Evolutionary conservation across 2,329 filamentous ascomycete species (phyloP).

Genomic region (Exutisphaerella laricina): DNA sequence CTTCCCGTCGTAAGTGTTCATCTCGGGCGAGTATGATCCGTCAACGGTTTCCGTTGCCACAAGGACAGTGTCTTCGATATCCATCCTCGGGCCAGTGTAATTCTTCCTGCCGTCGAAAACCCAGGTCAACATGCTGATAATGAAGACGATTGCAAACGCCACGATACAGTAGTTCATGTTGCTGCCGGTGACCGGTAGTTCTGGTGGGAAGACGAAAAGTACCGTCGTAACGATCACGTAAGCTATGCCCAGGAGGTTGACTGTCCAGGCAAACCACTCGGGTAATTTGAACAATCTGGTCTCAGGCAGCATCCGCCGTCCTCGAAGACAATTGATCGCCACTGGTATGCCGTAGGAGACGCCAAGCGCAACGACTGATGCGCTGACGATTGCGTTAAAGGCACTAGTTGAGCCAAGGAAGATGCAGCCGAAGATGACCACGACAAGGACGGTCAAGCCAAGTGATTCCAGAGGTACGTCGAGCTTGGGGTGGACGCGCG

Average conservation of each 20-base stretch:
- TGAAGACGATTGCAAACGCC: slow-evolving; percentile 53
- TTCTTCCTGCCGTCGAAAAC: slow-evolving; percentile 57
- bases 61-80: slow-evolving; percentile 28
- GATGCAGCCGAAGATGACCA: slow-evolving; percentile 34
- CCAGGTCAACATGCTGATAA: slow-evolving; percentile 55
- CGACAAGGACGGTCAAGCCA: slow-evolving; percentile 29
- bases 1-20: slow-evolving; percentile 10
- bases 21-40: slow-evolving; percentile 7
- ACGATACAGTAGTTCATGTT: slow-evolving; percentile 64
- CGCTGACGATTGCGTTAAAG: slow-evolving; percentile 36
- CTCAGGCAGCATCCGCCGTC: slow-evolving; percentile 58
- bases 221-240: slow-evolving; percentile 68
- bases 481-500: slow-evolving; percentile 32
- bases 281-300: slow-evolving; percentile 53
- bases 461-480: slow-evolving; percentile 34
- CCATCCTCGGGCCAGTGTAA: slow-evolving; percentile 47
- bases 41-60: slow-evolving; percentile 23
- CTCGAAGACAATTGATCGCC: slow-evolving; percentile 61
- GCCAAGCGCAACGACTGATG: slow-evolving; percentile 64
- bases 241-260: slow-evolving; percentile 55
- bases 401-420: slow-evolving; percentile 35
- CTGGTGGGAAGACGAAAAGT: slow-evolving; percentile 68
- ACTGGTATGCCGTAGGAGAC: slow-evolving; percentile 71
- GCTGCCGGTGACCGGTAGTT: slow-evolving; percentile 55
- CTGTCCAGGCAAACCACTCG: slow-evolving; percentile 52